Percentiles rank a stretch among this genome's conserved stretches.
phyloP scores from a whole-genome alignment of 176 grass and related monocot species.

The Puya raimondii region DNA sequence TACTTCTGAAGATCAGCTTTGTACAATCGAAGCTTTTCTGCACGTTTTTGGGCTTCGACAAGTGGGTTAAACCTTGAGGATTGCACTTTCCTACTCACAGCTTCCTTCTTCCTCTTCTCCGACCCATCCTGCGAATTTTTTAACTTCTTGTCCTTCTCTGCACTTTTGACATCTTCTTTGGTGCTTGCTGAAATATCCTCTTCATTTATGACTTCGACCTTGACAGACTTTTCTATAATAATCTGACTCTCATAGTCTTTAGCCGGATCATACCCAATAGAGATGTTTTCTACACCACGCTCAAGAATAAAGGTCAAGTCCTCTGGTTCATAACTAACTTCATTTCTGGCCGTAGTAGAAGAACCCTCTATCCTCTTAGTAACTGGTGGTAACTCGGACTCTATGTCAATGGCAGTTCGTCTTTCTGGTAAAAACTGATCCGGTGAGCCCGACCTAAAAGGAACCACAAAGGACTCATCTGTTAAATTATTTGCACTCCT shows the following conservation, averaged over 20 bases:
- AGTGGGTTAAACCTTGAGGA: slow-evolving; percentile 40
- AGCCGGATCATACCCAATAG: slow-evolving; percentile 70
- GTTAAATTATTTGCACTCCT: slow-evolving; percentile 33
- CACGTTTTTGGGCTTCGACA: slow-evolving; percentile 84
- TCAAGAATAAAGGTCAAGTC: slow-evolving; percentile 60
- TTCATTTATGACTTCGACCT: slow-evolving; percentile 30
- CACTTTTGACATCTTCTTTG: slow-evolving; percentile 41
- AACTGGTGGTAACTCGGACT: slow-evolving; percentile 52
- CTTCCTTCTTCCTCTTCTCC: slow-evolving; percentile 69
- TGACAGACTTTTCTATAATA: slow-evolving; percentile 28
- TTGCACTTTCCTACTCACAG: slow-evolving; percentile 39
- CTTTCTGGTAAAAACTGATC: slow-evolving; percentile 43
- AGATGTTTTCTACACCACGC: slow-evolving; percentile 46
- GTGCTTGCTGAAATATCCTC: slow-evolving; percentile 32
- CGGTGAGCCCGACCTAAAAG: slow-evolving; percentile 49
- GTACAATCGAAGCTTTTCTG: slow-evolving; percentile 66
- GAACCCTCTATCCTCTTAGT: slow-evolving; percentile 19
- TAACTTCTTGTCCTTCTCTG: slow-evolving; percentile 61
- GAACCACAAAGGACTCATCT: slow-evolving; percentile 88
- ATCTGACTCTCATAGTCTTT: slow-evolving; percentile 71
- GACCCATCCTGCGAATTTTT: slow-evolving; percentile 47
- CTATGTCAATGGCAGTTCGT: slow-evolving; percentile 65
- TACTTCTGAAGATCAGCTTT: slow-evolving; percentile 82
- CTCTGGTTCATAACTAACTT: slow-evolving; percentile 77
- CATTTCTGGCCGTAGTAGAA: slow-evolving; percentile 30